Base-by-base conservation (phyloP, 208 protist genomes). In the Leishmania guyanensis region DNA sequence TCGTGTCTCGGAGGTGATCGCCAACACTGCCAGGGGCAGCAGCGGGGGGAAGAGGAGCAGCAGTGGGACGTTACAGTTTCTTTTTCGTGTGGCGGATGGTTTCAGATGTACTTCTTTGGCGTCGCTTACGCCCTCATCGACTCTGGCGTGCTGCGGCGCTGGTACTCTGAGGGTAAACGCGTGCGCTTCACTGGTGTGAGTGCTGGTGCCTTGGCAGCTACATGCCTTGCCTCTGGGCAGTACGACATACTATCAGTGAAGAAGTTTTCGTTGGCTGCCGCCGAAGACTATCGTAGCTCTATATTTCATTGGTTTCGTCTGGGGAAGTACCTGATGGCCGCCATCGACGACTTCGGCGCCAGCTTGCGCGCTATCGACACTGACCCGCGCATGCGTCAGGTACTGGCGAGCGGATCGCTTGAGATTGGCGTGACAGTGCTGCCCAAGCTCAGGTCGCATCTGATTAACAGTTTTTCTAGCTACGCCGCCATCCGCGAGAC, bases 41-140 rank as follows among this genome's bases (percentile, higher is more conserved):
- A 36, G 66, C 43, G 29, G 29, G 26, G 4, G 77, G 48, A 9
- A 26, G 65, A 80, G 46, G 77, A 71, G 5, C 43, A 77, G 54
- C 1, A 77, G 26, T 89, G 77, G 75, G 92, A 96, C 79, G 70
- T 96, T 20, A 96, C 92, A 3, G 77, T 96, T 77, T 88, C 86
- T 68, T 96, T 96, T 71, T 93, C 92, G 17, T 91, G 87, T 65
- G 92, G 89, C 6, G 92, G 92, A 29, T 96, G 92, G 91, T 93
- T 96, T 80, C 88, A 92, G 51, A 92, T 93, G 82, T 96, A 96
- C 83, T 92, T 93, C 68, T 95, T 94, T 82, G 94, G 94, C 33
- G 91, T 82, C 5, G 90, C 90, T 17, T 83, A 94, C 68, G 94
- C 94, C 16, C 85, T 97, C 39, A 84, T 93, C 10, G 84, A 95